Conservation (phyloP, 371 early-diverging fungal genomes). For the Mucor racemosus region DNA sequence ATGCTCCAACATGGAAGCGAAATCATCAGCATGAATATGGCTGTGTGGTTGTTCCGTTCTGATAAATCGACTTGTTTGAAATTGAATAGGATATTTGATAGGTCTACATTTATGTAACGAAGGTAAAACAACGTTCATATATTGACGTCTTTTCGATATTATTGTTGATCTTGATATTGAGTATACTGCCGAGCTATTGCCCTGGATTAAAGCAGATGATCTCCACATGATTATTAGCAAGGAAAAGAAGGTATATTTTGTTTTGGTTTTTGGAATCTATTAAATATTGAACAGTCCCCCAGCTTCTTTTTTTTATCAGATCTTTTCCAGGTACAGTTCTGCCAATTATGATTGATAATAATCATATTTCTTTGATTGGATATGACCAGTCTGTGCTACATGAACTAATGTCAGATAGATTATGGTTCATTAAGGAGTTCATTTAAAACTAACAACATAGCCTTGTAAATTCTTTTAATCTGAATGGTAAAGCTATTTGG, state of each 20-base stretch:
- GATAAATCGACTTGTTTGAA: conserved; percentile 7
- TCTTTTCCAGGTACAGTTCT: neutral
- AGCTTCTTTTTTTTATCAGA: conserved; percentile 8
- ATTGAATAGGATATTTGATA: neutral
- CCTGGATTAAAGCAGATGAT: neutral
- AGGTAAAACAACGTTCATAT: neutral
- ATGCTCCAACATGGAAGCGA: conserved; percentile 19
- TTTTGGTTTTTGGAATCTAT: neutral
- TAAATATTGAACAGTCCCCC: conserved; percentile 8
- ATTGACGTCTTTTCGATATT: neutral
- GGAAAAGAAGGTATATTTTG: conserved; percentile 6
- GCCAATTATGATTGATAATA: neutral
- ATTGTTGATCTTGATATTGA: neutral
- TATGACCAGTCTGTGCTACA: neutral
- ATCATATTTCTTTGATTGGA: neutral
- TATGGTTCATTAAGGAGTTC: too few species aligned
- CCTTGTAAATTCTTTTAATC: too few species aligned
- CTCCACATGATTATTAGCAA: neutral
- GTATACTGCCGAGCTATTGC: neutral
- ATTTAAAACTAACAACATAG: too few species aligned
- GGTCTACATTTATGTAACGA: neutral
- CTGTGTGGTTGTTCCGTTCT: neutral
- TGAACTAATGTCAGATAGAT: too few species aligned
- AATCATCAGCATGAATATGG: conserved; percentile 8
- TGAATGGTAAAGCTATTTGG: too few species aligned